Evolutionary conservation across 306 rosid genomes (phyloP).

Genomic region (Prunus mume): DNA sequence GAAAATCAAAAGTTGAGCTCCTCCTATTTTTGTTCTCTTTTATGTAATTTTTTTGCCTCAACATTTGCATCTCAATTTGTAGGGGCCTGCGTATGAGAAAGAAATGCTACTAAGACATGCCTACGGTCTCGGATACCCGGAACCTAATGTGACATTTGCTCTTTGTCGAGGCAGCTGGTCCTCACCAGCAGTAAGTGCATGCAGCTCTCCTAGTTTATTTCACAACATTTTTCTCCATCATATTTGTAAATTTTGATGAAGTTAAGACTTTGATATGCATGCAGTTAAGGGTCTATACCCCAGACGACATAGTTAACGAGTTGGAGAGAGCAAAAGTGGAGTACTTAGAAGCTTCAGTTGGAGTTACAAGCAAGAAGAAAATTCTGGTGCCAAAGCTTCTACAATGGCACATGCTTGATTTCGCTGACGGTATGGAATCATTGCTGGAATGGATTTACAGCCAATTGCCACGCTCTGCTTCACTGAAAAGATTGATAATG

Average conservation of each 20-base stretch:
- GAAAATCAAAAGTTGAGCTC: neutral
- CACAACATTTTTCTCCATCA: neutral
- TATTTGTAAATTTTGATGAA: neutral
- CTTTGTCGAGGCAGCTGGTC: slow-evolving; percentile 92
- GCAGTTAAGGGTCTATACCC: slow-evolving; percentile 81
- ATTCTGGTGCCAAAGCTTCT: slow-evolving; percentile 79
- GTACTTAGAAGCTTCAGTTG: slow-evolving; percentile 89
- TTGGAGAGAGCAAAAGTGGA: slow-evolving; percentile 79
- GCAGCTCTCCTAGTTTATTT: neutral
- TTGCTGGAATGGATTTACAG: slow-evolving; percentile 87
- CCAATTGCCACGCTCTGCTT: slow-evolving; percentile 73
- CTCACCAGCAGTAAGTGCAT: slow-evolving; percentile 78
- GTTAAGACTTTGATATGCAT: neutral
- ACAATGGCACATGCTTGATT: slow-evolving; percentile 82
- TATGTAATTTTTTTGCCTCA: neutral
- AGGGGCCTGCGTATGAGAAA: slow-evolving; percentile 66
- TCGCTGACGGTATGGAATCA: slow-evolving; percentile 85
- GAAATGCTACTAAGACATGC: slow-evolving; percentile 62
- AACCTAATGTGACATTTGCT: slow-evolving; percentile 83
- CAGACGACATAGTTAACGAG: slow-evolving; percentile 71
- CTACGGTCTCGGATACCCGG: slow-evolving; percentile 87
- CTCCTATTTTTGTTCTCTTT: neutral
- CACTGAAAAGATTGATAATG: slow-evolving; percentile 60
- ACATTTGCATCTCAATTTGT: neutral
- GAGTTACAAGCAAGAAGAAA: slow-evolving; percentile 68